A percentile compares a stretch with the other conserved stretches of the same genome.
These are phyloP conservation scores for Phytopythium kandeliae DNA, from an alignment of 352 stramenopile species.

Conservation along the genomic window DNA sequence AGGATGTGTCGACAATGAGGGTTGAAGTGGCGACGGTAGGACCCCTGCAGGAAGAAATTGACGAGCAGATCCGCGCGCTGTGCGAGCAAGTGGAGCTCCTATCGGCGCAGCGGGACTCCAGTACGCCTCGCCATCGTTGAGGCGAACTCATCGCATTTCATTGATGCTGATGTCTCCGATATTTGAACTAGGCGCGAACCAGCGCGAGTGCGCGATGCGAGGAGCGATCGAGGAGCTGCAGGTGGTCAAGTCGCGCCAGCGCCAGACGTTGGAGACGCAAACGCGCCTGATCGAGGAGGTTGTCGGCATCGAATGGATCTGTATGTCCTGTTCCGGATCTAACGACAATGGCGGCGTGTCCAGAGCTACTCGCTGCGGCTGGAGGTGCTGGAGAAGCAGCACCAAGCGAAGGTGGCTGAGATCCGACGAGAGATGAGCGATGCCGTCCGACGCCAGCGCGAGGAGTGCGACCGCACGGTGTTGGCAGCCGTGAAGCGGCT, in stretches of 20 bases:
- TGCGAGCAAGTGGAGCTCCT: slow-evolving; percentile 44
- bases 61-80: slow-evolving; percentile 38
- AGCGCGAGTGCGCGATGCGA: slow-evolving; percentile 37
- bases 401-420: slow-evolving; percentile 44
- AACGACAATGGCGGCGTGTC: background rate
- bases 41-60: slow-evolving; percentile 28
- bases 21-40: background rate
- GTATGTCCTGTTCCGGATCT: background rate
- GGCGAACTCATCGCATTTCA: background rate
- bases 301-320: background rate
- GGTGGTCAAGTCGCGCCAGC: slow-evolving; percentile 47
- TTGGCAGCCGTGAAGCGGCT: slow-evolving; percentile 37
- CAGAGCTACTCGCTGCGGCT: slow-evolving; percentile 51
- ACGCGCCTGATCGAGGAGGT: slow-evolving; percentile 48
- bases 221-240: slow-evolving; percentile 52
- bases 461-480: slow-evolving; percentile 30
- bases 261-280: slow-evolving; percentile 36
- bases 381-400: slow-evolving; percentile 59
- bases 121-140: slow-evolving; percentile 12
- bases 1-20: background rate
- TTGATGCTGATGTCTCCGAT: background rate
- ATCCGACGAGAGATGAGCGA: slow-evolving; percentile 43
- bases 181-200: slow-evolving; percentile 21
- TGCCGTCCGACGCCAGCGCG: slow-evolving; percentile 37
- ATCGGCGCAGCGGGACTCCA: slow-evolving; percentile 30